Conservation (phyloP, 345 rosid species). For the Pelargonium nanum region DNA sequence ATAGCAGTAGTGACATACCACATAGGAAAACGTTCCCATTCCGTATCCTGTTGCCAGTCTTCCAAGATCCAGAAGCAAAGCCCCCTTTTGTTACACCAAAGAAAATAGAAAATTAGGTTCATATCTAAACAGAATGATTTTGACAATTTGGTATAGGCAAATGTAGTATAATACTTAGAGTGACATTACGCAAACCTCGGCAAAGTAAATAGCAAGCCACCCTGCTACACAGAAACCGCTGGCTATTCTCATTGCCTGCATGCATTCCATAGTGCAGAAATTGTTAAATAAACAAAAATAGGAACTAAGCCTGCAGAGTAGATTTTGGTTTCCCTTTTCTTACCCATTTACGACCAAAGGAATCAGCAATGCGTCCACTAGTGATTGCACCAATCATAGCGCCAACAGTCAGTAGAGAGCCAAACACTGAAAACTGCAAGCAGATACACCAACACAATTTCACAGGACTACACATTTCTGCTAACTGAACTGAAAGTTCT, state of each 20-base stretch:
- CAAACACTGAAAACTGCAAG: conserved; percentile 68
- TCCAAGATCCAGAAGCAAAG: conserved; percentile 54
- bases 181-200: conserved; percentile 33
- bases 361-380: conserved; percentile 73
- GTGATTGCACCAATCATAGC: conserved; percentile 97
- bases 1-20: conserved; percentile 29
- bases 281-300: conserved; percentile 3
- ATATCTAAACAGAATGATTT: not conserved
- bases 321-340: conserved; percentile 7
- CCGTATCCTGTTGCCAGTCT: conserved; percentile 78
- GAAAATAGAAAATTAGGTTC: conserved; percentile 2
- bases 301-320: not conserved
- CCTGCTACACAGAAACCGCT: conserved; percentile 54
- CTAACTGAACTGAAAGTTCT: not conserved
- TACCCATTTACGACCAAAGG: conserved; percentile 82
- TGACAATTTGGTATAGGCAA: not conserved
- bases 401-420: conserved; percentile 77
- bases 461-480: not conserved
- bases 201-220: conserved; percentile 85
- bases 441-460: not conserved
- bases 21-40: conserved; percentile 85
- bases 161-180: not conserved
- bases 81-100: conserved; percentile 35
- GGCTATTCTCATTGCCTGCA: conserved; percentile 73
- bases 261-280: not conserved